Evolutionary conservation across 2,329 filamentous ascomycete genomes (phyloP), one percentile per base, ranked within the genome.

Genomic region (Phyllosticta ampelicida): DNA sequence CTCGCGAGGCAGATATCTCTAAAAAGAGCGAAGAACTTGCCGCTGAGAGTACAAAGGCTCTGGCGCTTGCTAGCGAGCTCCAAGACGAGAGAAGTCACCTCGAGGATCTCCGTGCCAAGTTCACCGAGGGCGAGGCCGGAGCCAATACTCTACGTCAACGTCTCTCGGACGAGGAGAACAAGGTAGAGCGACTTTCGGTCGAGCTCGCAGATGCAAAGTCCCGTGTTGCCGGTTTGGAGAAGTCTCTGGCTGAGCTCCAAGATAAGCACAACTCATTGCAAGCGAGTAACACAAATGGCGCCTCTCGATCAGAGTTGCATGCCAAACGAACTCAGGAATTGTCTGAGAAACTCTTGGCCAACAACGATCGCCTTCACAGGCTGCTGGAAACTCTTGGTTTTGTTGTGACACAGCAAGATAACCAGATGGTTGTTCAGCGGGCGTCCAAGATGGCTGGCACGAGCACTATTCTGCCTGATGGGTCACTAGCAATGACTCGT

Each of bases 341-440:
- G 11, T 95, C 90, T 1, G 87, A 90, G 66, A 84, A 86, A 58
- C 78, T 96, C 3, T 95, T 89, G 69, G 80, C 84, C 1, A 89
- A 96, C 61, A 91, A 94, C 62, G 88, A 95, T 64, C 86, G 89
- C 21, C 78, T 96, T n/a, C 82, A 83, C 60, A 84, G 86, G 55
- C 82, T 99, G 53, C 78, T 99, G 0, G 91, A 97, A 68, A 83
- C 90, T 28, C 79, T 97, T 4, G 92, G 92, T 11, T 96, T 94
- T 68, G 84, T 86, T 0, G 81, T 97, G 16, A 83, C 84, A 2
- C 84, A 89, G 30, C 84, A 90, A 62, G 84, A 86, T 48, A 82
- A 83, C 20, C 78, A 78, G 13, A 89, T 95, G 81, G 73, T 81
- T 1, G 85, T 96, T 53, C 87, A 90, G 67, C 87, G 90, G 59